Conservation (phyloP, 2,329 filamentous ascomycete genomes). For the Aspergillus cejpii region DNA sequence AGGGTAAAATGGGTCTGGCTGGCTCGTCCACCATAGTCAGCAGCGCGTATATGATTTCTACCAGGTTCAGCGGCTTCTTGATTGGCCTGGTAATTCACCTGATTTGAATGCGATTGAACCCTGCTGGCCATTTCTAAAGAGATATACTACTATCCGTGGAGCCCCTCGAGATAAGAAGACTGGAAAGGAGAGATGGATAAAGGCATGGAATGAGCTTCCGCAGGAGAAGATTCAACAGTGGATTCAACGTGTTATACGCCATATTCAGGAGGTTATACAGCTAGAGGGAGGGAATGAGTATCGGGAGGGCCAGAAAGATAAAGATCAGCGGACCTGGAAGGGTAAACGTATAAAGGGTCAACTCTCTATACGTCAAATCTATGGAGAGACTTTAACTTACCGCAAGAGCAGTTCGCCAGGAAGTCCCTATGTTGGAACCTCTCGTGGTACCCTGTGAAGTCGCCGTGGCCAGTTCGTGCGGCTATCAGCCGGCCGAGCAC, state of each 20-base stretch:
- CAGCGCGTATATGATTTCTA: background rate
- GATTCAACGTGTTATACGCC: conserved; percentile 12
- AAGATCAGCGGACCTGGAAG: no score
- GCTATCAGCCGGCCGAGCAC: no score
- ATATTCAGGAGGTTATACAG: conserved; percentile 10
- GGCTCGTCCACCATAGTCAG: background rate
- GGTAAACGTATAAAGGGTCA: no score
- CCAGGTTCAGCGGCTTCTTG: background rate
- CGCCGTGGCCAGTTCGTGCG: no score
- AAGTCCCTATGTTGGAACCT: no score
- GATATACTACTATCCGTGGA: conserved; percentile 4
- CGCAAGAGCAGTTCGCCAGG: no score
- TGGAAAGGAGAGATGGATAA: conserved; percentile 2
- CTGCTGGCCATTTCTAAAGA: conserved; percentile 9
- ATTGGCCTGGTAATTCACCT: conserved; percentile 6
- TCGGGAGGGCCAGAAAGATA: background rate
- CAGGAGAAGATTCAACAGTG: conserved; percentile 12
- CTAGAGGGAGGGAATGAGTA: background rate
- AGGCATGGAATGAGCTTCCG: conserved; percentile 8
- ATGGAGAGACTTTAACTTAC: no score
- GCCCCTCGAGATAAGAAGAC: conserved; percentile 2
- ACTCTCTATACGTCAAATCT: no score
- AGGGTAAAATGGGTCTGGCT: background rate
- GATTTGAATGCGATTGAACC: conserved; percentile 11
- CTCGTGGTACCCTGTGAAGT: no score